phyloP scores from a whole-genome alignment of 1,284 basidiomycete genomes.

The Neonothopanus nambi region DNA sequence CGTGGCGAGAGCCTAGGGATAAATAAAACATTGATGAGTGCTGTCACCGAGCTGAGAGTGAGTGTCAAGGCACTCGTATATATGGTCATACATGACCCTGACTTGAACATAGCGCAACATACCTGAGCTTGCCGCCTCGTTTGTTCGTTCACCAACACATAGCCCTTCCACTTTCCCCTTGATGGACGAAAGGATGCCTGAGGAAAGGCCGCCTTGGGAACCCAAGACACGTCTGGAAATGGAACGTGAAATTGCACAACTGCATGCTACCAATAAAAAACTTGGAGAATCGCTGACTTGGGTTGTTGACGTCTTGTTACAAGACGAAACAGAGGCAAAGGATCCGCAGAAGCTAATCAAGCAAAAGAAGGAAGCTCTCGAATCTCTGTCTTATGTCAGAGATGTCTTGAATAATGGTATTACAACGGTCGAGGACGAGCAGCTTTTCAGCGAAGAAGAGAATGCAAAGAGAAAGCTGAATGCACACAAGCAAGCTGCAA shows the following conservation, averaged over 20 bases:
- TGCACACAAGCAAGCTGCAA: conserved; percentile 23
- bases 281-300: conserved; percentile 69
- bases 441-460: conserved; percentile 59
- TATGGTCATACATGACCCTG: conserved; percentile 6
- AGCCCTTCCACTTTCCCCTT: conserved; percentile 58
- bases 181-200: conserved; percentile 53
- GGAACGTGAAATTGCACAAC: conserved; percentile 56
- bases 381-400: conserved; percentile 71
- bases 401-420: conserved; percentile 64
- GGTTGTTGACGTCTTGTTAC: conserved; percentile 68
- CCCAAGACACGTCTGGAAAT: conserved; percentile 64
- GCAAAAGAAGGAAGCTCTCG: conserved; percentile 66
- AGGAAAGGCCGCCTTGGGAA: conserved; percentile 66
- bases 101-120: conserved; percentile 64
- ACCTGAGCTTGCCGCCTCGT: conserved; percentile 72
- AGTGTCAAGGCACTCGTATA: conserved; percentile 23
- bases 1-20: conserved; percentile 77
- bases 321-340: conserved; percentile 48
- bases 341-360: conserved; percentile 41
- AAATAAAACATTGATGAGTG: conserved; percentile 76
- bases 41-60: conserved; percentile 72
- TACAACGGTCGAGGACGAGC: conserved; percentile 59
- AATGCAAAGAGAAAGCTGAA: conserved; percentile 26
- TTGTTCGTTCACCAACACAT: conserved; percentile 56
- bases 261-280: conserved; percentile 54